Evolutionary conservation across 1,284 basidiomycete genomes (phyloP), one percentile per base, ranked within the genome.

Genomic region (Naganishia cerealis): DNA sequence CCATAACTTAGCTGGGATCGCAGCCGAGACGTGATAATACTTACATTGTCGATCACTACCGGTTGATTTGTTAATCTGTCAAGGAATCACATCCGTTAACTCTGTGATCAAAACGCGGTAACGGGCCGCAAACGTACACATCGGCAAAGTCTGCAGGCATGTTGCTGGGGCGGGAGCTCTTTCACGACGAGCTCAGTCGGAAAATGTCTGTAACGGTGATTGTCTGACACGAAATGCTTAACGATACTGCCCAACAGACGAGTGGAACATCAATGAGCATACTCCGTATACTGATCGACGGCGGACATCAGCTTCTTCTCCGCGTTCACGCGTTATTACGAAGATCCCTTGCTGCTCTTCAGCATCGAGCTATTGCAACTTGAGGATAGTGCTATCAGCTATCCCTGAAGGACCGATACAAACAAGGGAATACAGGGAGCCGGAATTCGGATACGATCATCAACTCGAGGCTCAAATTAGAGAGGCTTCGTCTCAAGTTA

Each of bases 31-130:
- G 36, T 33, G n/a, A 81, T 26, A 18, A 42, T 5, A 81, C 88
- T 73, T 71, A 94, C 93, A 84, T 97, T 96, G 84, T 97, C 94
- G 75, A 97, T 95, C 73, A 97, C 93, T 71, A 97, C 80, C 29
- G 80, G 80, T 71, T 81, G 80, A 72, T 81, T 81, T 50, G 79
- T 81, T 46, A 81, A 73, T 38, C 80, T 81, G 58, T 36, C n/a
- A 56, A 56, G 4, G 29, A 7, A 18, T 56, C 29, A 21, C 54
- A 56, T 10, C 24, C 21, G 53, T 55, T 42, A 53, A 38, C 42
- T 21, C 16, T 21, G 42, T 9, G 26, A 33, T 15, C 38, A 58
- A 21, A 50, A 2, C 2, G 6, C 16, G 10, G 26, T 16, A 16
- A 36, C 29, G 29, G 29, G 29, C 13, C 26, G 18, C n/a, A 1